Evolutionary conservation across 2,329 filamentous ascomycete genomes (phyloP).

Genomic region (Penicillium corylophilum): DNA sequence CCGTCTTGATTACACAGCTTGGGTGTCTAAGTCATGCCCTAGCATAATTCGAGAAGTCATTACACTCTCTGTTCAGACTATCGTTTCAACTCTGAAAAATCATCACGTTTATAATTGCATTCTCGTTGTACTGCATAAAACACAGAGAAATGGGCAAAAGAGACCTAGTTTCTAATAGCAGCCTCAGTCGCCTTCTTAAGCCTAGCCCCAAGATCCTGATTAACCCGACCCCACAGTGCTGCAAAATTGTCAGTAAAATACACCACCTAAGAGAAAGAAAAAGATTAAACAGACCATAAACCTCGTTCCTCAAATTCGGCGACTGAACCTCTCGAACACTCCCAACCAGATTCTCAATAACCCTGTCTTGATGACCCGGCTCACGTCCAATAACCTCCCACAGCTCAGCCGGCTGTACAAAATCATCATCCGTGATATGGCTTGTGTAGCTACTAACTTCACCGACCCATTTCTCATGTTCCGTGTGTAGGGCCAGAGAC

Average conservation of each 20-base stretch:
- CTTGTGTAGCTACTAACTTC: slow-evolving; percentile 23
- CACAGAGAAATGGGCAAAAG: too few relatives aligned
- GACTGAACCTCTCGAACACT: slow-evolving; percentile 23
- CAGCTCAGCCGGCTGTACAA: slow-evolving; percentile 30
- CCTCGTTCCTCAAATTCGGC: slow-evolving; percentile 21
- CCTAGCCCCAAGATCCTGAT: slow-evolving; percentile 18
- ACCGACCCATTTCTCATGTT: slow-evolving; percentile 31
- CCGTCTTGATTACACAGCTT: background rate
- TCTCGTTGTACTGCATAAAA: background rate
- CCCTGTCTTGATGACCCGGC: slow-evolving; percentile 34
- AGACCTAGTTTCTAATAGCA: background rate
- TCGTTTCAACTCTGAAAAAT: background rate
- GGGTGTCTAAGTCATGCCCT: background rate
- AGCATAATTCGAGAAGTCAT: background rate
- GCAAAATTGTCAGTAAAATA: background rate
- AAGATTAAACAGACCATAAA: slow-evolving; percentile 27
- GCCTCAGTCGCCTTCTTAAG: slow-evolving; percentile 15
- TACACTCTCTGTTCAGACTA: background rate
- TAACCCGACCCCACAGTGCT: slow-evolving; percentile 24
- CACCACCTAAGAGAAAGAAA: background rate
- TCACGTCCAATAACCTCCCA: slow-evolving; percentile 34
- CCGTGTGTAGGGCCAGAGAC: slow-evolving; percentile 23
- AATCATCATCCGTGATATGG: slow-evolving; percentile 27
- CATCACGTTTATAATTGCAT: background rate
- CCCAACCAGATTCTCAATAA: slow-evolving; percentile 29